phyloP scores from a whole-genome alignment of 73 alveolate species.

The Diophrys appendiculata region DNA sequence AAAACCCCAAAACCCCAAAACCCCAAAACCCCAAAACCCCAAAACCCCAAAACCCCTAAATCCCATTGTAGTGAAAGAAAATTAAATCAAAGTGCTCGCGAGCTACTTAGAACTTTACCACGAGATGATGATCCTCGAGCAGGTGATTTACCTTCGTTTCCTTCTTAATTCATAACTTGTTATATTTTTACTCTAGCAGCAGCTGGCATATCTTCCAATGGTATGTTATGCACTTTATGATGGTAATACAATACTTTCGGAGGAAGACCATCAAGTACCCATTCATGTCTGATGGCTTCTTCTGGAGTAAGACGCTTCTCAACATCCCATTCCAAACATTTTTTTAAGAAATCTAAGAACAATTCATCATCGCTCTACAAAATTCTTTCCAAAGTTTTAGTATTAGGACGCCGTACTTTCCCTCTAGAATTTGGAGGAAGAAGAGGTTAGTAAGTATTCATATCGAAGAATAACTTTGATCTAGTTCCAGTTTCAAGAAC shows the following conservation, averaged over 20 bases:
- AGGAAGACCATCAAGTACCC: slow-evolving; percentile 68
- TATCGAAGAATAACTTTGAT: slow-evolving; percentile 74
- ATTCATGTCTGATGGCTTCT: slow-evolving; percentile 86
- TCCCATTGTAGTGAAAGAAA: too few relatives aligned
- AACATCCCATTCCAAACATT: slow-evolving; percentile 93
- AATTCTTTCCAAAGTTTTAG: slow-evolving; percentile 7
- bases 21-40: too few relatives aligned
- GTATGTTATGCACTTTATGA: slow-evolving; percentile 21
- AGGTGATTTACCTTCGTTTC: too few relatives aligned
- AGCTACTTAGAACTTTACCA: too few relatives aligned
- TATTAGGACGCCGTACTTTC: slow-evolving; percentile 16
- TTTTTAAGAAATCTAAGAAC: slow-evolving; percentile 54
- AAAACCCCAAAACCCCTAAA: too few relatives aligned
- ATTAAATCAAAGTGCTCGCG: too few relatives aligned
- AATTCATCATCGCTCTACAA: slow-evolving; percentile 11
- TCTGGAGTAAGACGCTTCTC: slow-evolving; percentile 86
- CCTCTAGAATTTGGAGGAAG: slow-evolving; percentile 48
- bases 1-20: too few relatives aligned
- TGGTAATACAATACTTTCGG: slow-evolving; percentile 12
- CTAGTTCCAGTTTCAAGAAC: slow-evolving; percentile 58
- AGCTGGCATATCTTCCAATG: not conserved
- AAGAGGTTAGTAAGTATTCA: slow-evolving; percentile 55
- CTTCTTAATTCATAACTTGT: too few relatives aligned
- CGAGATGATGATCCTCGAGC: too few relatives aligned
- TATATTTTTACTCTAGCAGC: not conserved